Conservation (phyloP, 345 rosid genomes). For the Syzygium aromaticum region DNA sequence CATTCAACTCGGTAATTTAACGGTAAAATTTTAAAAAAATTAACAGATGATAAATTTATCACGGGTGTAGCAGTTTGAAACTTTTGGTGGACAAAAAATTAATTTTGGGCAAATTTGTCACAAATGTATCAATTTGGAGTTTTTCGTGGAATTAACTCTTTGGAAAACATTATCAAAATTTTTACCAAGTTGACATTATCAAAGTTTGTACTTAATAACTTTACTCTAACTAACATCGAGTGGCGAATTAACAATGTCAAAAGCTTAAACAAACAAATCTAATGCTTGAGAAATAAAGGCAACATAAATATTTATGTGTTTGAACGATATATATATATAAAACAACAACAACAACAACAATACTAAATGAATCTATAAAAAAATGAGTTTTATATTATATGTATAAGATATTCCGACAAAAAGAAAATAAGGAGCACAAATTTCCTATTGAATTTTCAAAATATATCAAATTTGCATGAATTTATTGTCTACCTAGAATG, state of each 20-base stretch:
- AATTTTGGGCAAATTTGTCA: no score
- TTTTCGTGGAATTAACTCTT: no score
- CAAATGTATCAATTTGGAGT: no score
- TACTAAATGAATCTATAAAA: background rate
- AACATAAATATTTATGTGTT: background rate
- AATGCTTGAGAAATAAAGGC: background rate
- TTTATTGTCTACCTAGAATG: rapidly evolving
- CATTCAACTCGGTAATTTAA: rapidly evolving
- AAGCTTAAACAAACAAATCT: background rate
- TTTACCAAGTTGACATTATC: background rate
- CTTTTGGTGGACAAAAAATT: no score
- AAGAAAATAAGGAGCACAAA: background rate
- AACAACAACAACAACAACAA: background rate
- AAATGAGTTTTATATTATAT: background rate
- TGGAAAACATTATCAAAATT: background rate
- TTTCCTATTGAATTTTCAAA: background rate
- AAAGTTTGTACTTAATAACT: background rate
- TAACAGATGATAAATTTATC: rapidly evolving
- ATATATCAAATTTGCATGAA: background rate
- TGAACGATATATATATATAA: no score
- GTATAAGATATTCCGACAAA: background rate
- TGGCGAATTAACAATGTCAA: background rate
- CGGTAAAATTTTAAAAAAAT: rapidly evolving
- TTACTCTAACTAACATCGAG: background rate
- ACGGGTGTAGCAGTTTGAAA: rapidly evolving